A percentile compares a stretch with the other conserved stretches of the same genome.
These are phyloP conservation scores for Oryza officinalis DNA, from an alignment of 176 grass and related monocot species.

Conservation along the genomic window DNA sequence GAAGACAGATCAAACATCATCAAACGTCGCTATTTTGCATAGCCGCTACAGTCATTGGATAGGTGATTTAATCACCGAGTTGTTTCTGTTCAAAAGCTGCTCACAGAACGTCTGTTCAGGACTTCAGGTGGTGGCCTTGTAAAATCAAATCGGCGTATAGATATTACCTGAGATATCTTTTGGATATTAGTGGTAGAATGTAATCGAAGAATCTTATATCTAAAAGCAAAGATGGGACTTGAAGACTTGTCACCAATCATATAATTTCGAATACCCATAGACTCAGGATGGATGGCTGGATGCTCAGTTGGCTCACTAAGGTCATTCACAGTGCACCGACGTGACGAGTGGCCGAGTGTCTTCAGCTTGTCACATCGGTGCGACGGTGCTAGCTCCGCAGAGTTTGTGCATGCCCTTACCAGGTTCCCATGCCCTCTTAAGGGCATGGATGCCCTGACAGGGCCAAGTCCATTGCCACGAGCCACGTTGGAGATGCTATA, in stretches of 20 bases:
- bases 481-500: no score
- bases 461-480: no score
- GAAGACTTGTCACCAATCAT: conserved; percentile 27
- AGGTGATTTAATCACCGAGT: neutral
- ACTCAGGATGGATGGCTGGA: conserved; percentile 23
- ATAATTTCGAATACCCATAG: conserved; percentile 29
- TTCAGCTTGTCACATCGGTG: no score
- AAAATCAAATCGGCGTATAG: neutral
- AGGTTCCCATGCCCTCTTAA: no score
- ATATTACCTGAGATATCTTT: conserved; percentile 5
- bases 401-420: no score
- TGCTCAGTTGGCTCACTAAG: neutral
- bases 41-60: neutral
- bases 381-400: no score
- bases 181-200: neutral
- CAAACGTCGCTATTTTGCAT: no score
- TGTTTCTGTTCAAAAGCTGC: neutral
- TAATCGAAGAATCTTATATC: conserved; percentile 34
- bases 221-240: conserved; percentile 40
- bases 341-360: no score
- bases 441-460: no score
- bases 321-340: no score
- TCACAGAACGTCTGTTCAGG: neutral
- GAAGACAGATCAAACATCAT: no score
- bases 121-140: no score